Percentiles rank a stretch among this genome's conserved stretches.
These are phyloP conservation scores for Fistulina hepatica DNA, from an alignment of 1,284 basidiomycete species.

Conservation along the genomic window DNA sequence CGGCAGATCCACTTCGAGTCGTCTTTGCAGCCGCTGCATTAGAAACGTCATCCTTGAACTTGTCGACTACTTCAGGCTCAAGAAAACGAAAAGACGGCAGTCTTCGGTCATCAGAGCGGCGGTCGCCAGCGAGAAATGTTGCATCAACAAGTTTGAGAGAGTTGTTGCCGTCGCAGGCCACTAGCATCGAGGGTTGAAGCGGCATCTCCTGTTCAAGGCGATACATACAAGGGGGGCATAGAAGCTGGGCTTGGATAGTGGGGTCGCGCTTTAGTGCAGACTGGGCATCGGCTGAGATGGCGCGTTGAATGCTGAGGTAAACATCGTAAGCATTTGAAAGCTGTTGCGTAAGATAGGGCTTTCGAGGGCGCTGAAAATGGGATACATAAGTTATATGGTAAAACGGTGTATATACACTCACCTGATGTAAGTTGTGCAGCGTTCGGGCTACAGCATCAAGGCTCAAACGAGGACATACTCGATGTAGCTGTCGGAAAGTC, in stretches of 20 bases:
- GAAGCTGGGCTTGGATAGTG: constrained; percentile 10
- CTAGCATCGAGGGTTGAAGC: constrained; percentile 15
- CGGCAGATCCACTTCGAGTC: neutral
- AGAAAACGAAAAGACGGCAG: constrained; percentile 13
- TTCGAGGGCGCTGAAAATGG: neutral
- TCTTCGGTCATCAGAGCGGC: constrained; percentile 13
- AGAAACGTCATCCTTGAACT: constrained; percentile 24
- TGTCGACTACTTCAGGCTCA: constrained; percentile 17
- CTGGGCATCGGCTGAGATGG: neutral
- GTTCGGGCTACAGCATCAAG: constrained; percentile 10
- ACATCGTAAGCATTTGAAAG: constrained; percentile 10
- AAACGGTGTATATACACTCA: neutral
- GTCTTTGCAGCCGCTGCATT: constrained; percentile 2
- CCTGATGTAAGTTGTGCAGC: constrained; percentile 9
- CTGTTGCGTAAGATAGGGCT: constrained; percentile 1
- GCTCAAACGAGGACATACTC: constrained; percentile 11
- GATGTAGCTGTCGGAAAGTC: constrained; percentile 10
- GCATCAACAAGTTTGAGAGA: constrained; percentile 23
- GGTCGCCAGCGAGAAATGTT: constrained; percentile 11
- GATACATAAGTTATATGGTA: neutral
- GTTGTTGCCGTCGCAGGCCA: constrained; percentile 26
- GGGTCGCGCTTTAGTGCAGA: constrained; percentile 2
- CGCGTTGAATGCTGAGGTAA: constrained; percentile 6
- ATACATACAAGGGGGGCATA: constrained; percentile 14
- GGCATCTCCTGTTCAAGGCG: constrained; percentile 19